Evolutionary conservation across 805 yeast species (phyloP).

Genomic region (Myxozyma melibiosi): DNA sequence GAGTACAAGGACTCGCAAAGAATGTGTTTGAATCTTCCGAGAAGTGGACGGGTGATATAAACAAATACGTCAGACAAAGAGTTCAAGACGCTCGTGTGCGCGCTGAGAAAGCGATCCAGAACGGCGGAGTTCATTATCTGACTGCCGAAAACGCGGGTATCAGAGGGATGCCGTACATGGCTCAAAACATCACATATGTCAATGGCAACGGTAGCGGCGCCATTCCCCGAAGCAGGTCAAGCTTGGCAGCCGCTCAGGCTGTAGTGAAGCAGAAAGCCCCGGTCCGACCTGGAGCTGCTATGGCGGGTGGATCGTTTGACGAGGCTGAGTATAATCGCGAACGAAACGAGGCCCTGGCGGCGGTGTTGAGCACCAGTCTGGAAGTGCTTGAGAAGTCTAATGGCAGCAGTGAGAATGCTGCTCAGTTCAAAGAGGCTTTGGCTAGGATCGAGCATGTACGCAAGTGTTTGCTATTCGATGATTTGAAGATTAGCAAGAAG

Average conservation of each 20-base stretch:
- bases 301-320: constrained; percentile 19
- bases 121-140: constrained; percentile 19
- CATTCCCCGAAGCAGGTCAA: not conserved
- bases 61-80: constrained; percentile 25
- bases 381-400: not conserved
- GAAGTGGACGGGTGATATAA: constrained; percentile 28
- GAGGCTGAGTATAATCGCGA: constrained; percentile 23
- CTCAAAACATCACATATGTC: constrained; percentile 1
- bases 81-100: constrained; percentile 27
- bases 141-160: constrained; percentile 18
- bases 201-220: not conserved
- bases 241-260: not conserved
- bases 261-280: not conserved
- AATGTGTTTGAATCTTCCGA: constrained; percentile 28
- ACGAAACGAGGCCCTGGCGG: constrained; percentile 24
- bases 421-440: constrained; percentile 13
- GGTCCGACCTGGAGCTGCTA: not conserved
- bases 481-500: constrained; percentile 15
- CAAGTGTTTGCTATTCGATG: constrained; percentile 27
- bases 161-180: not conserved
- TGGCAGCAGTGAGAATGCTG: not conserved
- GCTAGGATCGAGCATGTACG: constrained; percentile 24
- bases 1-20: constrained; percentile 25
- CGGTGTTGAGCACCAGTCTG: constrained; percentile 13
- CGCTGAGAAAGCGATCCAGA: constrained; percentile 19